Conservation (phyloP, 768 basidiomycete genomes). For the Hypholoma sublateritium region DNA sequence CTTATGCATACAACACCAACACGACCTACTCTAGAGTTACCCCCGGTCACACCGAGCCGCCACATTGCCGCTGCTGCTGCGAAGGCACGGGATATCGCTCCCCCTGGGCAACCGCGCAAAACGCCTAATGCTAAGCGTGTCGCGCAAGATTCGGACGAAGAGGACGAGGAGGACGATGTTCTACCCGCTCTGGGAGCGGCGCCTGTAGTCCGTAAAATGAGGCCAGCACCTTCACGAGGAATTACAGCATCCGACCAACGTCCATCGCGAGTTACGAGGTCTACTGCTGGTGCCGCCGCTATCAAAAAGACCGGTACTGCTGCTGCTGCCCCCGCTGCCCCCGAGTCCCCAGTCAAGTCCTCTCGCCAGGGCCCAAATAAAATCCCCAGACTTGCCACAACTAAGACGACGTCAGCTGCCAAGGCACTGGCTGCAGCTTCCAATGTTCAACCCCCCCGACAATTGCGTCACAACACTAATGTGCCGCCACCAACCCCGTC, state of each 20-base stretch:
- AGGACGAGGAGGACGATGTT: slow-evolving; percentile 62
- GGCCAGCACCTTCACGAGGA: slow-evolving; percentile 42
- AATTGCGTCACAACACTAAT: slow-evolving; percentile 28
- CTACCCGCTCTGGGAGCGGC: slow-evolving; percentile 61
- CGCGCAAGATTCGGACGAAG: slow-evolving; percentile 68
- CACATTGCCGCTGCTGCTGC: slow-evolving; percentile 71
- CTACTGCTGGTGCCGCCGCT: slow-evolving; percentile 55
- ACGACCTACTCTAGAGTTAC: slow-evolving; percentile 37
- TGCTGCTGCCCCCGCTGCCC: slow-evolving; percentile 22
- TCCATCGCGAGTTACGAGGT: slow-evolving; percentile 73
- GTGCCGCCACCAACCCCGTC: slow-evolving; percentile 70
- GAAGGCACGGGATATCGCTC: slow-evolving; percentile 67
- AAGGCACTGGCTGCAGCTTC: slow-evolving; percentile 39
- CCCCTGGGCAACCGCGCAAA: slow-evolving; percentile 86
- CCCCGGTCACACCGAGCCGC: slow-evolving; percentile 81
- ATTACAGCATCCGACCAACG: slow-evolving; percentile 69
- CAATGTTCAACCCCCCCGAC: slow-evolving; percentile 28
- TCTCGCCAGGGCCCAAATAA: slow-evolving; percentile 59
- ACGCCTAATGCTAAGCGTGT: slow-evolving; percentile 77
- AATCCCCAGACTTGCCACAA: slow-evolving; percentile 64
- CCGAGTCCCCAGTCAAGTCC: slow-evolving; percentile 43
- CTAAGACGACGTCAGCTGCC: slow-evolving; percentile 49
- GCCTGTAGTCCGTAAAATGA: slow-evolving; percentile 40
- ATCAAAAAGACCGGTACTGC: slow-evolving; percentile 52
- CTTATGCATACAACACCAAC: slow-evolving; percentile 44